phyloP scores from a whole-genome alignment of 768 basidiomycete genomes.

The Hortiboletus campestris region DNA sequence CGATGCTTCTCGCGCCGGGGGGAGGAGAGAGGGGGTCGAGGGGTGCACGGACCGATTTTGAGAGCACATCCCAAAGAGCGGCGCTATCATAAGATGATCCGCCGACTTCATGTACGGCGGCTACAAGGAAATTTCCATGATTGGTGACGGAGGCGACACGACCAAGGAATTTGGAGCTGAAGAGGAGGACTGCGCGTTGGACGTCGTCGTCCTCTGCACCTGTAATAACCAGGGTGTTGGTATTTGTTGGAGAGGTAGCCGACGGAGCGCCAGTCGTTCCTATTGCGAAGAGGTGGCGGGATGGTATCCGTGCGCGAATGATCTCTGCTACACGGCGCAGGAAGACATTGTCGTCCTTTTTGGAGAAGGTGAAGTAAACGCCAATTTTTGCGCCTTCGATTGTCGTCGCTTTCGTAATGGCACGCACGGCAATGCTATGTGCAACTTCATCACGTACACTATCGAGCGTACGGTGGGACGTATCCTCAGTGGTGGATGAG shows the following conservation, averaged over 20 bases:
- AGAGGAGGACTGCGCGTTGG: slow-evolving; percentile 65
- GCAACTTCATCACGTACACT: slow-evolving; percentile 62
- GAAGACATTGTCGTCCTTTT: slow-evolving; percentile 54
- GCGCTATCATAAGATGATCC: slow-evolving; percentile 57
- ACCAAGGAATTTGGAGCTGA: slow-evolving; percentile 67
- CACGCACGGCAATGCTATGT: slow-evolving; percentile 51
- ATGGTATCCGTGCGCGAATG: slow-evolving; percentile 41
- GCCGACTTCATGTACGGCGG: slow-evolving; percentile 53
- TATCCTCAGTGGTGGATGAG: background rate
- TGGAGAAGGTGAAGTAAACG: slow-evolving; percentile 59
- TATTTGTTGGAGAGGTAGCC: slow-evolving; percentile 21
- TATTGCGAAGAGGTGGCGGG: slow-evolving; percentile 53
- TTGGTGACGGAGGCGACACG: slow-evolving; percentile 44
- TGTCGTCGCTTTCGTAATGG: slow-evolving; percentile 47
- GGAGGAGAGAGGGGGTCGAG: slow-evolving; percentile 64
- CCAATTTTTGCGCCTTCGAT: slow-evolving; percentile 58
- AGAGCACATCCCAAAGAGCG: slow-evolving; percentile 69
- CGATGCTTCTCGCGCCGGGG: slow-evolving; percentile 59
- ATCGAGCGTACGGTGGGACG: slow-evolving; percentile 47
- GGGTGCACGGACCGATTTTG: slow-evolving; percentile 56
- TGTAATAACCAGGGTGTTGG: slow-evolving; percentile 55
- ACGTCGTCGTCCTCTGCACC: slow-evolving; percentile 56
- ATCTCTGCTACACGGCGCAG: slow-evolving; percentile 51
- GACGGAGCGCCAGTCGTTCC: slow-evolving; percentile 45
- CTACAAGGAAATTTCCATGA: slow-evolving; percentile 38